These are phyloP conservation scores for Hypoxylon rubiginosum DNA, from an alignment of 2,329 filamentous ascomycete genomes.

Conservation along the genomic window DNA sequence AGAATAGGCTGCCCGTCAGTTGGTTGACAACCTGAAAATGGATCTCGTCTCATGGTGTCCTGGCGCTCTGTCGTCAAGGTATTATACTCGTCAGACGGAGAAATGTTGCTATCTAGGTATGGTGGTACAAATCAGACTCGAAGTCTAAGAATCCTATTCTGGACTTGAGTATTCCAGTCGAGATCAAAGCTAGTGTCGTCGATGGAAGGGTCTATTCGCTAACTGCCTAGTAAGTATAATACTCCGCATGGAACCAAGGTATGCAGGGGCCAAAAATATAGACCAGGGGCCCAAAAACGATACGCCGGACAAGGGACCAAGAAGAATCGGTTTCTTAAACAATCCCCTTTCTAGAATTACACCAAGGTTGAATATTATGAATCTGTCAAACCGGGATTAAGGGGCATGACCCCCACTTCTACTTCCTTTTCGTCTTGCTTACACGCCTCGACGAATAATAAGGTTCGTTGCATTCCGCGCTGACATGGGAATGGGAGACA, in stretches of 20 bases:
- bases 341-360: neutral
- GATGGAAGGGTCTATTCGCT: neutral
- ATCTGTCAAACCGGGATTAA: neutral
- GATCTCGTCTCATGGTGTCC: neutral
- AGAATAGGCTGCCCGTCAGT: neutral
- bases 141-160: neutral
- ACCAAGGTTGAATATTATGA: neutral
- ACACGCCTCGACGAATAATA: constrained; percentile 8
- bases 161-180: neutral
- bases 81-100: constrained; percentile 2
- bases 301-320: neutral
- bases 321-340: neutral
- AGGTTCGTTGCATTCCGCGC: constrained; percentile 9
- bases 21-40: neutral
- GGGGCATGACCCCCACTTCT: neutral
- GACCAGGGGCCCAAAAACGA: neutral
- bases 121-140: neutral
- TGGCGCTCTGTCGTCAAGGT: neutral
- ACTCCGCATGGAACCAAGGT: neutral
- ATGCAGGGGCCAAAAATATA: neutral
- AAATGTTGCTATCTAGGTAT: neutral
- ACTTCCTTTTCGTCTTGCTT: neutral
- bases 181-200: neutral
- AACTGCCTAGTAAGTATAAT: neutral
- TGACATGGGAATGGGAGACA: neutral